Conservation (phyloP, 2,329 filamentous ascomycete species). For the Colletotrichum tanaceti region DNA sequence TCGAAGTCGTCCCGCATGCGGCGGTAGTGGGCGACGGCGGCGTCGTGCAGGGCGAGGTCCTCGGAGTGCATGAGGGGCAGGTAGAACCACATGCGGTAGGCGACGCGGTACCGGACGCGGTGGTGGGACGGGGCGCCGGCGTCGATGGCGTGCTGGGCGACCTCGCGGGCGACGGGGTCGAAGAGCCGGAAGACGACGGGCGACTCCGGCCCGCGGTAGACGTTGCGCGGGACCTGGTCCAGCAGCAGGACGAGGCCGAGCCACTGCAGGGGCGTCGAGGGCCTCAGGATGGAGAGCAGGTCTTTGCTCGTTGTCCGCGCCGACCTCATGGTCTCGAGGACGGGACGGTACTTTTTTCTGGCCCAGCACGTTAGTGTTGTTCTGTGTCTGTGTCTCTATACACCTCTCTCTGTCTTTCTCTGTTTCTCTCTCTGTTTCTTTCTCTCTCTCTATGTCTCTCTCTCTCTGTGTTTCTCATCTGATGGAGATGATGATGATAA, state of each 20-base stretch:
- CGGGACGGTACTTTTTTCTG: conserved; percentile 49
- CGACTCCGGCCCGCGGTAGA: conserved; percentile 63
- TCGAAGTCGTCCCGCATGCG: conserved; percentile 50
- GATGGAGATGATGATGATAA: no score
- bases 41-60: conserved; percentile 57
- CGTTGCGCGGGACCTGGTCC: conserved; percentile 73
- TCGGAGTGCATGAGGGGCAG: conserved; percentile 72
- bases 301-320: conserved; percentile 46
- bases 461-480: no score
- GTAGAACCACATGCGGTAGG: conserved; percentile 66
- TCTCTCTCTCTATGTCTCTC: no score
- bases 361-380: not conserved
- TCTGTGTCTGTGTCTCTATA: no score
- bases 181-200: conserved; percentile 63
- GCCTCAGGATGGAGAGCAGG: conserved; percentile 46
- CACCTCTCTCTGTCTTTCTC: no score
- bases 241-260: conserved; percentile 67
- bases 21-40: conserved; percentile 48
- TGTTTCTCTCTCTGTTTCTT: no score
- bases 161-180: conserved; percentile 63
- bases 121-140: conserved; percentile 46
- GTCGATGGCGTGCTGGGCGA: conserved; percentile 53
- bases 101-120: conserved; percentile 50
- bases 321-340: conserved; percentile 50
- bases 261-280: conserved; percentile 50